These are phyloP conservation scores for Byssothecium circinans DNA, from an alignment of 2,329 filamentous ascomycete genomes.

Conservation along the genomic window DNA sequence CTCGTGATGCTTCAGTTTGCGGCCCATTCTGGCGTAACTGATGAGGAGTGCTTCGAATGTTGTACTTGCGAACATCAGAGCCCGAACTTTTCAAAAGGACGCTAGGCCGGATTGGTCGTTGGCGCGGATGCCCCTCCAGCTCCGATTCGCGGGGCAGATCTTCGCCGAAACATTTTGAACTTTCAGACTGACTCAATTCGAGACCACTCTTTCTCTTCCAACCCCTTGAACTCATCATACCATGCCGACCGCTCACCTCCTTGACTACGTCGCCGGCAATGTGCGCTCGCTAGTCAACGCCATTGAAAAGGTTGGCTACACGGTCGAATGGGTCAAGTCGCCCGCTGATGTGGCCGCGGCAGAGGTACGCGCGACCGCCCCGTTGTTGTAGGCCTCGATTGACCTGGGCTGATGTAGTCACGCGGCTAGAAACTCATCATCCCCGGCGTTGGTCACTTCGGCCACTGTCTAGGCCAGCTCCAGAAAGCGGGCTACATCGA, in stretches of 20 bases:
- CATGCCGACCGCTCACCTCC: constrained; percentile 78
- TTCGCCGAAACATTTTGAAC: neutral
- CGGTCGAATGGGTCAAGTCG: constrained; percentile 86
- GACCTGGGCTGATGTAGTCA: constrained; percentile 39
- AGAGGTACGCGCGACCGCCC: constrained; percentile 60
- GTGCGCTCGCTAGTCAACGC: constrained; percentile 95
- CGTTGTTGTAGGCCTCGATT: constrained; percentile 20
- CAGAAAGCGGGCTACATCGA: constrained; percentile 79
- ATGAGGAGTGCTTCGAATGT: neutral
- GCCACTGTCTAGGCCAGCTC: constrained; percentile 88
- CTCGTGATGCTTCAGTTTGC: constrained; percentile 92
- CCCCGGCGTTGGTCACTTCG: constrained; percentile 95
- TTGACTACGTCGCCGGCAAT: constrained; percentile 94
- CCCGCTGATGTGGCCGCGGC: constrained; percentile 83
- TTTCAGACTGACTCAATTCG: neutral
- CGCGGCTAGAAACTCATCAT: constrained; percentile 79
- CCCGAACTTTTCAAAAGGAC: constrained; percentile 3
- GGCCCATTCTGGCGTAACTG: constrained; percentile 66
- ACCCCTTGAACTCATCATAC: no score
- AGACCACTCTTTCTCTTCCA: no score
- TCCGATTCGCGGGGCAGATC: constrained; percentile 9
- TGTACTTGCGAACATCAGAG: neutral
- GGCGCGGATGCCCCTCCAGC: constrained; percentile 6
- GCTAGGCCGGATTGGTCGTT: neutral
- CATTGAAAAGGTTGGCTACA: constrained; percentile 92